Evolutionary conservation across 1,284 basidiomycete species (phyloP), one percentile per base, ranked within the genome.

Genomic region (Apiotrichum montevideense): DNA sequence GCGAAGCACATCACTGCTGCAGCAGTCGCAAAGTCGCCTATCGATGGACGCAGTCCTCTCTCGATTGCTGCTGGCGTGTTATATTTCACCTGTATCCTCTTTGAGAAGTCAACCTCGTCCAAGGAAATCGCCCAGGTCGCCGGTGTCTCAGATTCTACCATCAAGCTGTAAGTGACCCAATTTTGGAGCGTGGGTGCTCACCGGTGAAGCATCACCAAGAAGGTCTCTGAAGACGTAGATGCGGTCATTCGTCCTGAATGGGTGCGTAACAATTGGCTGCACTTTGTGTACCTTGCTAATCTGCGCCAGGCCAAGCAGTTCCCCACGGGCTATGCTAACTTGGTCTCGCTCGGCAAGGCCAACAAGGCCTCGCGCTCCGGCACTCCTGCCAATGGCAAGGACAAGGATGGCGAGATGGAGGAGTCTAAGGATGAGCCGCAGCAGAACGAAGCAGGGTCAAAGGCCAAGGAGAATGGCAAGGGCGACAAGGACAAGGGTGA

Each of bases 51-150:
- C 63, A 92, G 87, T 66, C 95, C 95, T 1, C 88, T 97, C 52
- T 97, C 94, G 14, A 94, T 98, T 65, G 94, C 95, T 7, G 91
- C 91, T 44, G 92, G 93, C 34, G 92, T 92, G 34, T 92, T 98
- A 64, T 94, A 88, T 79, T 96, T 98, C 77, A 90, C 91, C 21
- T 89, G 87, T 67, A 81, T 87, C 65, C 75, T 98, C 46, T 81
- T 93, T 65, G 89, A 86, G 56, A 84, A 85, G 63, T 69, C 80
- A 35, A 88, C 88, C 74, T 82, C 85, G 29, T 83, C 88, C 46
- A 86, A 86, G 75, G 90, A 95, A 66, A 95, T 98, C 69, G 88
- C 88, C 63, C 78, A 81, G n/a, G 89, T 97, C n/a, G 93, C 92
- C 0, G 91, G 91, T 8, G 93, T 98, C n/a, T 93, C 91, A 70